These are phyloP conservation scores for Kluyveromyces aestuarii DNA, from an alignment of 805 yeast genomes.

Conservation along the genomic window DNA sequence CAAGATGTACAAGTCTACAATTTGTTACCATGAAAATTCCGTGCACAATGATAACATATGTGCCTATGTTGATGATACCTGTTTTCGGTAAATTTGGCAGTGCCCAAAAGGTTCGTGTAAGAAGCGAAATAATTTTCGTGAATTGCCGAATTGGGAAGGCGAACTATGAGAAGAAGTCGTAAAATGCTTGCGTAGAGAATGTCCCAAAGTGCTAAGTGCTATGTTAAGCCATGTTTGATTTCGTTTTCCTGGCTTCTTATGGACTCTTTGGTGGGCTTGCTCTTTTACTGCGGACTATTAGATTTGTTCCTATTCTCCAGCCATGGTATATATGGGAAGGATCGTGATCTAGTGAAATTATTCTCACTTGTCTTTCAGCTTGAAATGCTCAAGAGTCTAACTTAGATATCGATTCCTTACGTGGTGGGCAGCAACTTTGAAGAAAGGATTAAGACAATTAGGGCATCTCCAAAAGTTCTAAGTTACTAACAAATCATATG, in stretches of 20 bases:
- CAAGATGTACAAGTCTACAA: too few relatives aligned
- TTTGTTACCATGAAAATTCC: too few relatives aligned
- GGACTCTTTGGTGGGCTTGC: background rate
- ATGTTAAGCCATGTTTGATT: background rate
- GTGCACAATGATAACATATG: too few relatives aligned
- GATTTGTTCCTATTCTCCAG: too few relatives aligned
- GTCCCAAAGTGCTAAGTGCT: background rate
- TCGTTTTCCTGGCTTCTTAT: background rate
- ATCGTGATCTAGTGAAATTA: too few relatives aligned
- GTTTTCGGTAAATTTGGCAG: background rate
- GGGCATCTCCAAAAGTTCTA: background rate
- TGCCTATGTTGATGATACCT: background rate
- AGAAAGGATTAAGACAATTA: background rate
- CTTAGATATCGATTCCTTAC: too few relatives aligned
- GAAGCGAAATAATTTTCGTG: background rate
- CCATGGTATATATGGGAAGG: background rate
- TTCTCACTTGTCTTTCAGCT: too few relatives aligned
- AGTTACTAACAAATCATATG: conserved; percentile 2
- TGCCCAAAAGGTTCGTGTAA: background rate
- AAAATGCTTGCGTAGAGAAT: background rate
- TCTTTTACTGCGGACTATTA: too few relatives aligned
- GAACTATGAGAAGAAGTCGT: background rate
- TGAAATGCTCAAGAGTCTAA: too few relatives aligned
- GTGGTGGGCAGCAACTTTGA: background rate
- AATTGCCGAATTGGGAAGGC: background rate